Base-by-base conservation (phyloP, 495 filamentous ascomycete genomes). In the Aspergillus mulundensis region DNA sequence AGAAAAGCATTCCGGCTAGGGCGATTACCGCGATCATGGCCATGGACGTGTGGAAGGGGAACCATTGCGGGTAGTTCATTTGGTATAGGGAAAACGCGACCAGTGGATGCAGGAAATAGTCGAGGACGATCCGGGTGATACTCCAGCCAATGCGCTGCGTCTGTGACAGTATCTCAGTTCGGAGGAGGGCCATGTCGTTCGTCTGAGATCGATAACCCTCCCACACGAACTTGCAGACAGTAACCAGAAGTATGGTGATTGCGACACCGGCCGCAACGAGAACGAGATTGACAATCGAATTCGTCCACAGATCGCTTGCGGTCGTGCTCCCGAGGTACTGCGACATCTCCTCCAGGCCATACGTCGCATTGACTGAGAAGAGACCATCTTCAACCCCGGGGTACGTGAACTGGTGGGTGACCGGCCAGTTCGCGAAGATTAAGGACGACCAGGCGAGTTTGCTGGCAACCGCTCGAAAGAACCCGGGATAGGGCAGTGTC, bases 381-480 rank as follows among this genome's bases (percentile, higher is more conserved):
- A 61, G 21, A 10, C 50, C 50, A 11, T 57, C 39, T 21, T 57
- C 34, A 5, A 61, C 54, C 1, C 59, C 59, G 3, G 59, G 59
- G 20, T 61, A 61, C 1, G 24, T 34, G 28, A 61, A 61, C 25
- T 53, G 42, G 41, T 61, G 59, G 12, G 59, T 61, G 1, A 61
- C 45, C 5, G 59, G 59, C 49, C 59, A 57, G 21, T 61, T 61
- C 12, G 25, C 32, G 38, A 57, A 50, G 25, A 61, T 51, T 5
- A 61, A 53, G n/a, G 59, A 61, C 10, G 59, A 61, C 59, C 59
- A 61, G 19, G 50, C 50, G 1, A 61, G 43, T 16, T 54, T 24
- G 44, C 59, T 53, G 7, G 45, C 28, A 1, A 49, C 41, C 3
- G 50, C 54, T 0, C 54, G 50, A 23, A 57, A 61, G 44, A 50